phyloP scores from a whole-genome alignment of 1,139 yeast genomes.

The Yamadazyma blattariae region DNA sequence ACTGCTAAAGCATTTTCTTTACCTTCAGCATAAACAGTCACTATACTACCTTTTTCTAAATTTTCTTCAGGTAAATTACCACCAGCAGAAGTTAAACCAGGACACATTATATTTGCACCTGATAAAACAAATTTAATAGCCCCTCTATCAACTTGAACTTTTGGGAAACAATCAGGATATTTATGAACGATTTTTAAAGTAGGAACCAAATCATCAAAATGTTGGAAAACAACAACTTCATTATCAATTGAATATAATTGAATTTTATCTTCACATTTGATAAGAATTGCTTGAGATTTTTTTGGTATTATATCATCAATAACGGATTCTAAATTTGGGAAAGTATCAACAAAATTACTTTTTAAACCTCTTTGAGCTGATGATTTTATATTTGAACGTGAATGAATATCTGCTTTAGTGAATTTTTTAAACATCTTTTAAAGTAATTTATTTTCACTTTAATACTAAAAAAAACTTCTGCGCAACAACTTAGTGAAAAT shows the following conservation, averaged over 20 bases:
- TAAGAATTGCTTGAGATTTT: slow-evolving; percentile 77
- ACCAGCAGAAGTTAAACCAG: slow-evolving; percentile 91
- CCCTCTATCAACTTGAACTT: slow-evolving; percentile 91
- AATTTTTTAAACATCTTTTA: slow-evolving; percentile 66
- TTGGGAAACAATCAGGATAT: slow-evolving; percentile 78
- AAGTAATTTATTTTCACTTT: no score
- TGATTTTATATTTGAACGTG: slow-evolving; percentile 88
- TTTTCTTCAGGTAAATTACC: slow-evolving; percentile 77
- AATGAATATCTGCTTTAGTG: slow-evolving; percentile 81
- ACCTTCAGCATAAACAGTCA: slow-evolving; percentile 87
- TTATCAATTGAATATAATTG: slow-evolving; percentile 73
- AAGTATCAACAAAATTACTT: slow-evolving; percentile 67
- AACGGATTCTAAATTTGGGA: slow-evolving; percentile 66
- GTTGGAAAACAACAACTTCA: slow-evolving; percentile 77
- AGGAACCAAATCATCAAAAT: slow-evolving; percentile 82
- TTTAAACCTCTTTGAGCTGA: slow-evolving; percentile 87
- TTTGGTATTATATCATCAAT: slow-evolving; percentile 87
- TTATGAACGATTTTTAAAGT: slow-evolving; percentile 75
- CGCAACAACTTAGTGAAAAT: no score
- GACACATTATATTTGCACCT: slow-evolving; percentile 97
- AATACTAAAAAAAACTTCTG: no score
- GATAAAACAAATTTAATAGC: slow-evolving; percentile 92
- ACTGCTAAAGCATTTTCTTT: slow-evolving; percentile 88
- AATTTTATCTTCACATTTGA: slow-evolving; percentile 88
- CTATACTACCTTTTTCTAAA: slow-evolving; percentile 64